These are phyloP conservation scores for Phialophora verrucosa DNA, from an alignment of 2,329 filamentous ascomycete genomes.

Conservation along the genomic window DNA sequence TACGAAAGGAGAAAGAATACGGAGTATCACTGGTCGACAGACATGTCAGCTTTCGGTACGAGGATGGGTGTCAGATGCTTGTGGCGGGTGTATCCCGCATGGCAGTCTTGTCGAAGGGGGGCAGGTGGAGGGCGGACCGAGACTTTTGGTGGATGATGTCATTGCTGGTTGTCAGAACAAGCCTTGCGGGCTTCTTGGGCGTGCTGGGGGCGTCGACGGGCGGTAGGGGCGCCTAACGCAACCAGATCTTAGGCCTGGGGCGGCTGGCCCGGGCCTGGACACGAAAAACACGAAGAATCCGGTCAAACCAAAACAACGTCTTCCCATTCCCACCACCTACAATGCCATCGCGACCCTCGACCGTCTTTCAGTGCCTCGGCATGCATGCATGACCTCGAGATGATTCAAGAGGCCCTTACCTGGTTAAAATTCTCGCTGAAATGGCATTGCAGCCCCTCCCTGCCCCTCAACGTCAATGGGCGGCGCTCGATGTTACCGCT, in stretches of 20 bases:
- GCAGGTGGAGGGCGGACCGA: neutral
- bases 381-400: neutral
- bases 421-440: slow-evolving; percentile 21
- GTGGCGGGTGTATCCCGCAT: too few species aligned
- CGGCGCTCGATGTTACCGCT: slow-evolving; percentile 17
- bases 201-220: neutral
- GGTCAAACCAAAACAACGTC: neutral
- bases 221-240: neutral
- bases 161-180: neutral
- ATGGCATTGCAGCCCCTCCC: slow-evolving; percentile 6
- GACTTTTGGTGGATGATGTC: neutral
- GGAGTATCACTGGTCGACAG: neutral
- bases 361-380: neutral
- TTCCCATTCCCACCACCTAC: neutral
- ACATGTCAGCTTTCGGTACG: neutral
- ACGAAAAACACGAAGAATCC: neutral
- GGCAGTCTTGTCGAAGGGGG: too few species aligned
- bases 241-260: neutral
- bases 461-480: neutral
- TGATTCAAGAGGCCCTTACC: neutral
- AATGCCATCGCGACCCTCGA: neutral
- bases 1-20: neutral
- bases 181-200: neutral
- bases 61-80: neutral
- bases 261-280: neutral